Percentiles rank a stretch among this genome's conserved stretches.
Conservation (phyloP, 495 filamentous ascomycete species). For the Podospora bellae-mahoneyi region DNA sequence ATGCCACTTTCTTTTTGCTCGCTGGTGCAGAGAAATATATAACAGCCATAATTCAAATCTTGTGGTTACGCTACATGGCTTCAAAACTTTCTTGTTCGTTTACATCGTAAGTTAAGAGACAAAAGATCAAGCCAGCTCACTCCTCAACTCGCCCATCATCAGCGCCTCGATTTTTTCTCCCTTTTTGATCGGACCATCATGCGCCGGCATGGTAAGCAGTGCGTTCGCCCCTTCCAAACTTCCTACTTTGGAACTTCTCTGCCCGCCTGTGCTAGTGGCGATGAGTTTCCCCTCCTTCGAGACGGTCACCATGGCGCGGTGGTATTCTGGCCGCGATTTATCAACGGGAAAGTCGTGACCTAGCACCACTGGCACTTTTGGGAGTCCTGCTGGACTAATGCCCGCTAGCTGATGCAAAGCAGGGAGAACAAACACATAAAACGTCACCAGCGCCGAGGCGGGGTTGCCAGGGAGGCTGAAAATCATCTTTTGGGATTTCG, state of each 20-base stretch:
- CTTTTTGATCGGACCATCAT: constrained; percentile 40
- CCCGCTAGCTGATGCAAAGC: constrained; percentile 71
- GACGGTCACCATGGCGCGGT: constrained; percentile 68
- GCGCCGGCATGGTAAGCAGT: constrained; percentile 68
- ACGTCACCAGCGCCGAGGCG: constrained; percentile 85
- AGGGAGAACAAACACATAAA: constrained; percentile 90
- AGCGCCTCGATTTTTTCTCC: constrained; percentile 45
- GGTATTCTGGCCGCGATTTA: constrained; percentile 76
- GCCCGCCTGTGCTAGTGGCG: constrained; percentile 81
- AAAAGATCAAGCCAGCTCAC: constrained; percentile 9
- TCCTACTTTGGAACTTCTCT: constrained; percentile 84
- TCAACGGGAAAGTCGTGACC: constrained; percentile 71
- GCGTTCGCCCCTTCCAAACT: constrained; percentile 87
- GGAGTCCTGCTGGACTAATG: constrained; percentile 59
- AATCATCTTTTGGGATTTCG: constrained; percentile 62
- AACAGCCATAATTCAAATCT: too few species aligned
- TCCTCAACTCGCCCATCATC: constrained; percentile 41
- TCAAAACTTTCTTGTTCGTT: too few species aligned
- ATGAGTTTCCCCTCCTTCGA: constrained; percentile 57
- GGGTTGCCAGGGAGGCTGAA: constrained; percentile 96
- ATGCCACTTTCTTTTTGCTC: too few species aligned
- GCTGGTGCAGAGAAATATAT: too few species aligned
- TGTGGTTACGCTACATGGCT: too few species aligned
- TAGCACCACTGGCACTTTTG: constrained; percentile 66
- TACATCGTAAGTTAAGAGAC: too few species aligned